Evolutionary conservation across 2,329 filamentous ascomycete species (phyloP), one percentile per base, ranked within the genome.

Genomic region (Penicillium sp.): DNA sequence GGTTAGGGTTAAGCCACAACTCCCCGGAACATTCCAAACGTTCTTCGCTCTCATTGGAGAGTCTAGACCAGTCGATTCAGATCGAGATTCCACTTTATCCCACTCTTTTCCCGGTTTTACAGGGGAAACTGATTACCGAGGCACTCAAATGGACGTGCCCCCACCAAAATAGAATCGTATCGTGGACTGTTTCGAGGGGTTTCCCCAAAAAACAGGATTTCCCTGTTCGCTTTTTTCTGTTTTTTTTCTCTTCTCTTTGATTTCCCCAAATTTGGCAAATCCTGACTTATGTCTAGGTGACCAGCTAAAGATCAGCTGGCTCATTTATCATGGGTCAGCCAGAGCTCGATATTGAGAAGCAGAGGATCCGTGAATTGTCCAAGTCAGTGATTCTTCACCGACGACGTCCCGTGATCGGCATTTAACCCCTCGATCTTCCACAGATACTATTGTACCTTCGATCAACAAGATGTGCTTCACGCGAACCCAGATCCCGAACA

Each of bases 331-430:
- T 49, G 46, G 46, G 46, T 49, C 46, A 49, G 46, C 19, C 46
- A 7, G 37, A 40, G 11, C 4, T 10, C 50, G 45, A 57, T 41
- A 31, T 45, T 4, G 57, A 59, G 40, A 43, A 49, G 14, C 51
- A 58, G 28, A 47, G 57, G 46, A 53, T 59, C 38, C 53, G 50
- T 5, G 57, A 59, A 35, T 30, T 59, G 9, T 59, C 57, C 2
- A 56, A 54, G 57, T 59, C 19, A 10, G 36, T 33, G 34, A 5
- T 19, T 28, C 33, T 33, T 37, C 28, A n/a, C 35, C 11, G n/a
- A 30, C 29, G 30, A 7, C 30, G 13, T 30, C 7, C 30, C n/a
- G 10, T 5, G 34, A 41, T 36, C 40, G 22, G 12, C 39, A 36
- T 41, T 41, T 56, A 25, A 58, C 37, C 3, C 18, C 11, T 16